These are phyloP conservation scores for Ziziphus jujuba DNA, from an alignment of 306 rosid species.

Conservation along the genomic window DNA sequence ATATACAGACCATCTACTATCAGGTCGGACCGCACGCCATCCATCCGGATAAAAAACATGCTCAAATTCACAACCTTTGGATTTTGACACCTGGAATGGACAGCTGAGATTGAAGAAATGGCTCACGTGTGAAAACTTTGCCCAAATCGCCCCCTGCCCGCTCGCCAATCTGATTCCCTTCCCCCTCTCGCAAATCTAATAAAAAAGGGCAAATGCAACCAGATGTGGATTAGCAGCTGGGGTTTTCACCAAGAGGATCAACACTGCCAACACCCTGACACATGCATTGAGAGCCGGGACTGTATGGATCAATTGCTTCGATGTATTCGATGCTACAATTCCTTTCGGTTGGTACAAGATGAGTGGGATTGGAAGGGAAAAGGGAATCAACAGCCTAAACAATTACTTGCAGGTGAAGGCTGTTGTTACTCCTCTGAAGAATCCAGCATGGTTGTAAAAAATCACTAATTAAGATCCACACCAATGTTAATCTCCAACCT, in stretches of 20 bases:
- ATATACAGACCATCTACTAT: too few species aligned
- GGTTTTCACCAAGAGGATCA: conserved; percentile 62
- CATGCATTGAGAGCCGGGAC: conserved; percentile 81
- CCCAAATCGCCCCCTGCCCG: too few species aligned
- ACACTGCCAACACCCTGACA: conserved; percentile 66
- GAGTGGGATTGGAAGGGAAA: conserved; percentile 91
- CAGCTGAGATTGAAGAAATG: too few species aligned
- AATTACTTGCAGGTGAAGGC: conserved; percentile 90
- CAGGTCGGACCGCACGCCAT: too few species aligned
- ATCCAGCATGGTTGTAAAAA: conserved; percentile 77
- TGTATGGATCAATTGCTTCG: conserved; percentile 85
- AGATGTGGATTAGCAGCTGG: conserved; percentile 86
- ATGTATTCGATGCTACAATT: conserved; percentile 90
- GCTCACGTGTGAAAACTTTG: too few species aligned
- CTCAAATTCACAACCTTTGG: too few species aligned
- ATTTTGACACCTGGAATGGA: too few species aligned
- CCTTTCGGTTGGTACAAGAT: conserved; percentile 97
- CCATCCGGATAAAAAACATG: too few species aligned
- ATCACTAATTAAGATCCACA: background rate
- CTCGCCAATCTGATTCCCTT: too few species aligned
- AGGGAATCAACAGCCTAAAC: conserved; percentile 78
- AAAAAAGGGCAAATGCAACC: conserved; percentile 57
- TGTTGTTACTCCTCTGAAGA: conserved; percentile 66
- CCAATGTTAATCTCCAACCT: background rate
- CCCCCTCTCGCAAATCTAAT: too few species aligned